Base-by-base conservation (phyloP, 1,284 basidiomycete genomes). In the Paramarasmius palmivorus region DNA sequence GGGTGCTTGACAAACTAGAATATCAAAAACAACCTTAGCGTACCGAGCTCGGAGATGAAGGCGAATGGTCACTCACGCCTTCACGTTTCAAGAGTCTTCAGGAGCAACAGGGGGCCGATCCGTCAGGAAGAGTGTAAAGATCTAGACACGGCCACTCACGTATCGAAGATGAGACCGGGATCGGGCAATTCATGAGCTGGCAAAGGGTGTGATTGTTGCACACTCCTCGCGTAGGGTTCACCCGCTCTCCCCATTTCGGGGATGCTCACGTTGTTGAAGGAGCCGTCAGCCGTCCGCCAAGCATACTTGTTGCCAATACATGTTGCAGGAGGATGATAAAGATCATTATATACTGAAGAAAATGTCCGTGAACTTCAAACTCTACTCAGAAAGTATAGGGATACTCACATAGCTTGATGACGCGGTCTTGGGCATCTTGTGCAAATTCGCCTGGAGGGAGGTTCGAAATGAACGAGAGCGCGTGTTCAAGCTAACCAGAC, bases 211-310 rank as follows among this genome's bases (percentile, higher is more conserved):
- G 60, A 64, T 65, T 88, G 85, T 58, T 90, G 87, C n/a, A 93
- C 92, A 52, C 85, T 90, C 37, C 90, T 82, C 15, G 88, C 77
- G 66, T 93, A 93, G 0, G 90, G 83, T 2, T 77, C 81, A 25
- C 86, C 82, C 1, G 90, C 86, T 73, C 82, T 84, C 32, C 92
- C 92, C 63, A 94, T 65, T 42, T 85, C 74, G 0, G 92, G 92
- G 26, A 74, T 61, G 60, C 82, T 76, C 38, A 84, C 76, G 62
- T 92, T 93, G 71, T 93, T 93, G 61, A 76, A 73, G 19, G 84
- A 83, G 6, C 90, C 90, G 65, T 92, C 88, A 9, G 88, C 86
- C 3, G 77, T 70, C 29, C 90, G 82, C 74, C 81, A 90, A 2
- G 83, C 78, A 59, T 82, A 86, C 46, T 79, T 59, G 25, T 77